phyloP scores from a whole-genome alignment of 2,329 filamentous ascomycete species.

The Monosporascus sp. region DNA sequence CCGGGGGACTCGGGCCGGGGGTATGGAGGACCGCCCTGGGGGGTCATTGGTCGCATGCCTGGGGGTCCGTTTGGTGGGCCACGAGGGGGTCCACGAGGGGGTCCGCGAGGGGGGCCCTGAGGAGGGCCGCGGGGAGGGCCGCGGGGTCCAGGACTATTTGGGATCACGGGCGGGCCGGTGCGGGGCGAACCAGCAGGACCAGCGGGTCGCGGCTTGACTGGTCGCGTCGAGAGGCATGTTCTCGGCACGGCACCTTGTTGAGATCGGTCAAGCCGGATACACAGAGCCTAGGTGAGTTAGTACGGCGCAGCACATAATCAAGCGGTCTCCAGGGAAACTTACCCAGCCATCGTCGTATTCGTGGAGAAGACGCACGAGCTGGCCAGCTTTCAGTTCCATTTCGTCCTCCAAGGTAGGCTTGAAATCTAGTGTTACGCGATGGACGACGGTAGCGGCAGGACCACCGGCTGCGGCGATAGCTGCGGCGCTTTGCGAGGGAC shows the following conservation, averaged over 20 bases:
- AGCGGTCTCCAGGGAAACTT: constrained; percentile 34
- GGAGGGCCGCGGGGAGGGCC: constrained; percentile 20
- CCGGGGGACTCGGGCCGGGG: constrained; percentile 29
- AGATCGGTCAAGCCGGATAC: constrained; percentile 82
- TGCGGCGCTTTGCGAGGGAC: constrained; percentile 45
- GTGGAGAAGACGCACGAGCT: constrained; percentile 82
- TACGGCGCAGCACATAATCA: constrained; percentile 18
- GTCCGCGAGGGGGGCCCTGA: constrained; percentile 21
- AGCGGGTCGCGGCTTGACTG: constrained; percentile 74
- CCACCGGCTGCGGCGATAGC: constrained; percentile 59
- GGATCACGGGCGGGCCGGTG: constrained; percentile 50
- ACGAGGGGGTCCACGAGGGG: constrained; percentile 22
- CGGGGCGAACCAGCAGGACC: constrained; percentile 36
- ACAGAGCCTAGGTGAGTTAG: constrained; percentile 62
- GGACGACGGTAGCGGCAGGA: constrained; percentile 59
- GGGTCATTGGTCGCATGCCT: constrained; percentile 34
- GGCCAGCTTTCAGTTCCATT: constrained; percentile 71
- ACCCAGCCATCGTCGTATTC: constrained; percentile 99
- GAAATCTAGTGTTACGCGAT: constrained; percentile 93
- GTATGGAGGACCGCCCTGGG: constrained; percentile 28
- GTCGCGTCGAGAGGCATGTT: constrained; percentile 86
- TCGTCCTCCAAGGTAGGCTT: constrained; percentile 90
- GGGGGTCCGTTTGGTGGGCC: constrained; percentile 26
- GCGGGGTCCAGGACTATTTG: constrained; percentile 21
- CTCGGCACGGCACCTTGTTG: constrained; percentile 89